Evolutionary conservation across 78 protist species (phyloP).

Genomic region (Dictyostelium capitatum): DNA sequence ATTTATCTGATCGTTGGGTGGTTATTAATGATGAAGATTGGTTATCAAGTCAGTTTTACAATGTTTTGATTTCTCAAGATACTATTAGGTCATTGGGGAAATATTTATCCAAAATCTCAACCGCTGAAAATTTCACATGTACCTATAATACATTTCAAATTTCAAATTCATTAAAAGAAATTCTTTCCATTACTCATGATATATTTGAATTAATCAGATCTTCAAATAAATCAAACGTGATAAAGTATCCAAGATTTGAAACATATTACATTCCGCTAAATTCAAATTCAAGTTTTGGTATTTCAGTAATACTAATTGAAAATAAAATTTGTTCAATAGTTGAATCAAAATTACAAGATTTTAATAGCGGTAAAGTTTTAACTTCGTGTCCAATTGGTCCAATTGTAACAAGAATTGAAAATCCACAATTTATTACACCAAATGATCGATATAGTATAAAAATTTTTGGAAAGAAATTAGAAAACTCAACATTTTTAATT

Average conservation of each 20-base stretch:
- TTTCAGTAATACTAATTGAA: background rate
- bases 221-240: background rate
- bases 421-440: background rate
- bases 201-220: background rate
- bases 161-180: background rate
- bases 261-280: background rate
- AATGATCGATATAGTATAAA: background rate
- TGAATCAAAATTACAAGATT: background rate
- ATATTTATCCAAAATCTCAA: background rate
- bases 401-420: background rate
- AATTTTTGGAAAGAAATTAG: background rate
- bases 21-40: background rate
- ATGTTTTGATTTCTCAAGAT: too few species aligned
- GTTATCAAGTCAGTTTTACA: background rate
- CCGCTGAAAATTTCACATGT: too few species aligned
- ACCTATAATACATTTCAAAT: background rate
- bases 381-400: slow-evolving; percentile 8
- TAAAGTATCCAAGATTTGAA: background rate
- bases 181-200: background rate
- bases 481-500: background rate
- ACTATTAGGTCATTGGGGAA: too few species aligned
- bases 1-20: background rate
- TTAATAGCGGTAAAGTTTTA: background rate
- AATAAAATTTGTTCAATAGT: background rate
- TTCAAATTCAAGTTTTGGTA: background rate